These are phyloP conservation scores for Aleurites moluccanus DNA, from an alignment of 441 rosid genomes.

Conservation along the genomic window DNA sequence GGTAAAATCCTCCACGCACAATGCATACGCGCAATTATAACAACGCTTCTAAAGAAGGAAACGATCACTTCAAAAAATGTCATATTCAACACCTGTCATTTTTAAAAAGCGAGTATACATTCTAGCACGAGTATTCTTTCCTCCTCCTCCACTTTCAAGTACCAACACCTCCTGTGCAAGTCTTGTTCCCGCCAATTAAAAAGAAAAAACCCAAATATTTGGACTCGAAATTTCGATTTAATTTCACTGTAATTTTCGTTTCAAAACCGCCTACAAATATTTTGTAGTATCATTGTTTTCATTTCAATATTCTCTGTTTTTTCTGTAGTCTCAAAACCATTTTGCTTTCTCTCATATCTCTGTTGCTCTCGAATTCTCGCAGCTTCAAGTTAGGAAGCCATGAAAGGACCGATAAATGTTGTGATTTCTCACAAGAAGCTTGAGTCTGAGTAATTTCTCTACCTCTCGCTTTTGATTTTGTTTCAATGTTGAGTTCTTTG, in stretches of 20 bases:
- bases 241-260: background rate
- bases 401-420: constrained; percentile 27
- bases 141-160: background rate
- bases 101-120: background rate
- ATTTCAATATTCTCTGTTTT: background rate
- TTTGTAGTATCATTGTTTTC: too few relatives aligned
- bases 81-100: background rate
- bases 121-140: background rate
- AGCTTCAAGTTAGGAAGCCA: constrained; percentile 11
- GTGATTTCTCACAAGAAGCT: constrained; percentile 34
- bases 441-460: constrained; percentile 19
- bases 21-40: background rate
- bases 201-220: background rate
- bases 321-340: background rate
- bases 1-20: background rate
- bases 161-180: background rate
- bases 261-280: constrained; percentile 9
- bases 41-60: background rate
- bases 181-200: constrained; percentile 27
- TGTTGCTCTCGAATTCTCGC: background rate
- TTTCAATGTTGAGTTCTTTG: background rate
- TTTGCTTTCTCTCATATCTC: background rate
- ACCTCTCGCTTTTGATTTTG: background rate
- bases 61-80: background rate
- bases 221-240: constrained; percentile 13